Evolutionary conservation across 164 flowering plant genomes (phyloP).

Genomic region (Pachysandra terminalis): DNA sequence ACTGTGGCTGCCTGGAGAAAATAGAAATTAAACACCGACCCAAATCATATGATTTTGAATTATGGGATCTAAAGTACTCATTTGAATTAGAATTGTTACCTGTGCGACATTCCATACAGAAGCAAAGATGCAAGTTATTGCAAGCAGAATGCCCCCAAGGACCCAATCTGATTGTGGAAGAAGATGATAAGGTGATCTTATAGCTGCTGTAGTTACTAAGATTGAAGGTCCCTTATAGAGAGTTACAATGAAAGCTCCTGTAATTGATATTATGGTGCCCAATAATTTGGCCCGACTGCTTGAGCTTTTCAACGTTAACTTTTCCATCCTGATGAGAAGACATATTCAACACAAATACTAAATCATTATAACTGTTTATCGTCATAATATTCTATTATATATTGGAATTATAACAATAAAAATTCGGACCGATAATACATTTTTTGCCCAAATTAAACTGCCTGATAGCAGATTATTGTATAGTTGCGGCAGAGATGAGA

Average conservation of each 20-base stretch:
- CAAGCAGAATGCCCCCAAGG: conserved; percentile 32
- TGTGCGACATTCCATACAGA: conserved; percentile 27
- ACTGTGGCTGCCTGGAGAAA: conserved; percentile 20
- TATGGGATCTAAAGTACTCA: background rate
- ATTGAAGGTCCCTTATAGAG: conserved; percentile 26
- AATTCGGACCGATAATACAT: no score
- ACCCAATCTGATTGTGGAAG: conserved; percentile 27
- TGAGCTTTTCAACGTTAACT: conserved; percentile 9
- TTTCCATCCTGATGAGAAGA: conserved; percentile 12
- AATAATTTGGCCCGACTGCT: conserved; percentile 19
- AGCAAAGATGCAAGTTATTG: conserved; percentile 13
- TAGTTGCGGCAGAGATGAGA: no score
- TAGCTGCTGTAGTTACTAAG: background rate
- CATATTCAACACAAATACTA: no score
- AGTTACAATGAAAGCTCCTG: conserved; percentile 17
- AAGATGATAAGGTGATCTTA: conserved; percentile 4
- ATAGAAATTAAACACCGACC: background rate
- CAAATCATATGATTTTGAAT: background rate
- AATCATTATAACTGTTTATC: no score
- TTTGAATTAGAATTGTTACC: conserved; percentile 9
- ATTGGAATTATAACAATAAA: no score
- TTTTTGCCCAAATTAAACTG: no score
- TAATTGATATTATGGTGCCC: conserved; percentile 23
- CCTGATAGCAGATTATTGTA: no score
- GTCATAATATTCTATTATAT: no score